A percentile compares a stretch with the other conserved stretches of the same genome.
Conservation (phyloP, 257 asterid species). For the Penstemon eatonii region DNA sequence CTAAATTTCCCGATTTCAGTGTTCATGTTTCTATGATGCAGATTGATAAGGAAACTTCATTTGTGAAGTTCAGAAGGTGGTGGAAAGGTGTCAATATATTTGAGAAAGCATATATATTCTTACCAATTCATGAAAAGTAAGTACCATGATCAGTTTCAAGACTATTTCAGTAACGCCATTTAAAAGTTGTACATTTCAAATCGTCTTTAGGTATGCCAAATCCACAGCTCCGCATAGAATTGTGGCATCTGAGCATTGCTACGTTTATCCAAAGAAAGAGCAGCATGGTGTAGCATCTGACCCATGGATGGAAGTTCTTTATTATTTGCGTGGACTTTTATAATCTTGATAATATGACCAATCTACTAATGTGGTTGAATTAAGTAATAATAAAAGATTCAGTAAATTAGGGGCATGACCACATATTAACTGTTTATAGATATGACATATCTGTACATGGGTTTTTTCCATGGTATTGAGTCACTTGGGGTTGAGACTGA, state of each 20-base stretch:
- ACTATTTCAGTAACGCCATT: slow-evolving; percentile 11
- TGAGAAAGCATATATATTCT: slow-evolving; percentile 84
- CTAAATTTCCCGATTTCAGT: slow-evolving; percentile 15
- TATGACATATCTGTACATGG: slow-evolving; percentile 18
- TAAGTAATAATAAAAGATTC: too few relatives aligned
- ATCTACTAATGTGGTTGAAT: too few relatives aligned
- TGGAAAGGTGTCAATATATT: slow-evolving; percentile 94
- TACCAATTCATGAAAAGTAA: slow-evolving; percentile 90
- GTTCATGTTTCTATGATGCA: slow-evolving; percentile 36
- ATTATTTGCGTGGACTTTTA: neutral
- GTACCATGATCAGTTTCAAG: slow-evolving; percentile 32
- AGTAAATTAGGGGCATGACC: neutral
- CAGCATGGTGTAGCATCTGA: slow-evolving; percentile 16
- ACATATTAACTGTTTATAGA: slow-evolving; percentile 6
- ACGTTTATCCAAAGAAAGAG: slow-evolving; percentile 4
- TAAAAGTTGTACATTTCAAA: neutral
- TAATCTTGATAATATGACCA: neutral
- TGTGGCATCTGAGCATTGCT: slow-evolving; percentile 6
- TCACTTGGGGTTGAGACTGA: neutral
- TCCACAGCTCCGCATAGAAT: slow-evolving; percentile 5
- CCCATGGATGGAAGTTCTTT: slow-evolving; percentile 2
- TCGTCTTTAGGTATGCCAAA: neutral
- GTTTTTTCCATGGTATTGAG: slow-evolving; percentile 1
- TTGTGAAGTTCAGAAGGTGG: slow-evolving; percentile 92
- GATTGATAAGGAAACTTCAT: slow-evolving; percentile 58